Evolutionary conservation across 805 yeast genomes (phyloP), one percentile per base, ranked within the genome.

Genomic region (Lipomyces starkeyi): DNA sequence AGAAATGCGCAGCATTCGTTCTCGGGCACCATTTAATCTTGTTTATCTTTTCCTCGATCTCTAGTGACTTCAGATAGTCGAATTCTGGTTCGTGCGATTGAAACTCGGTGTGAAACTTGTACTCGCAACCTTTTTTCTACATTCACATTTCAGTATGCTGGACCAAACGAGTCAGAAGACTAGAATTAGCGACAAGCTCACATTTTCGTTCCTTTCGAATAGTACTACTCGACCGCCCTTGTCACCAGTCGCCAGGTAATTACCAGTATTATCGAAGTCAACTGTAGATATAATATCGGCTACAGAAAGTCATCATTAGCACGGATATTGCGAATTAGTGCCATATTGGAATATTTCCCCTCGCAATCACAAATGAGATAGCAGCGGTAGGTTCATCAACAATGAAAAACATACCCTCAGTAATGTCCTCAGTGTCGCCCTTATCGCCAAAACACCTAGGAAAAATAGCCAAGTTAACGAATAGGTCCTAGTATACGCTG

Each of bases 31-130:
- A 95, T 80, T 93, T 92, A 78, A 96, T 94, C 81, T 95, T 94
- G 82, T 95, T 95, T 80, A 95, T 96, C 79, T 94, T 94, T 81
- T 95, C 99, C 80, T 95, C 99, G 76, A 95, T 96, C 80, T 96
- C 99, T 73, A 95, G 83, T 29, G 97, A 90, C 81, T 96, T 95
- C 72, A 95, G 84, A 81, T 95, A 95, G 80, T 95, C 99, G 77
- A 95, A 95, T 80, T 95, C 99, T 9, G 98, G 98, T 80, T 95
- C 99, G 80, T 95, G 99, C 77, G 93, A 87, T 83, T 95, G 99
- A 80, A 95, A 95, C 79, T 95, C 99, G 25, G 98, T 95, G 76
- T 91, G 89, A 80, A 95, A 95, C 76, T 92, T 88, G 81, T 95
- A 96, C 79, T 96, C 99, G 79, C 98, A 93, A 61, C 83, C 85